A percentile compares a stretch with the other conserved stretches of the same genome.
phyloP scores from a whole-genome alignment of 2,329 filamentous ascomycete genomes.

The Sphaceloma murrayae region DNA sequence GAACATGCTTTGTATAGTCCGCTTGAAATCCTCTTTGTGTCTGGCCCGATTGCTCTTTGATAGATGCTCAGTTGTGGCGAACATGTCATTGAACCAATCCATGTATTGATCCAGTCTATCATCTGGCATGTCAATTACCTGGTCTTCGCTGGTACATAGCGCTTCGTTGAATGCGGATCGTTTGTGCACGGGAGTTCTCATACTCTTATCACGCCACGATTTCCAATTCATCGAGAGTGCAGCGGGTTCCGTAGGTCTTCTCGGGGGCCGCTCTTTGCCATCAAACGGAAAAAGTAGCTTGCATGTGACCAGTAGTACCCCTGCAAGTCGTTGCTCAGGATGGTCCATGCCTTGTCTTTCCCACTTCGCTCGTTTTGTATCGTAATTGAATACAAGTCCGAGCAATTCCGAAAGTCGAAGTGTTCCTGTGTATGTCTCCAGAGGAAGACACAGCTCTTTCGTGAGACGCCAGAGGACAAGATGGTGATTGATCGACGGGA shows the following conservation, averaged over 20 bases:
- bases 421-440: constrained; percentile 55
- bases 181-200: constrained; percentile 19
- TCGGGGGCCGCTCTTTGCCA: constrained; percentile 42
- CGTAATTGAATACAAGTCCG: constrained; percentile 48
- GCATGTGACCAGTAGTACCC: constrained; percentile 61
- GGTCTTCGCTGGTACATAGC: constrained; percentile 49
- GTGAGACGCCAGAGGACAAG: constrained; percentile 61
- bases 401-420: constrained; percentile 47
- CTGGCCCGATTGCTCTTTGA: constrained; percentile 26
- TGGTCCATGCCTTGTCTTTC: constrained; percentile 46
- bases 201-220: constrained; percentile 48
- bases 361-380: constrained; percentile 24
- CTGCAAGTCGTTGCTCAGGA: constrained; percentile 66
- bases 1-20: constrained; percentile 35
- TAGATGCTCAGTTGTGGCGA: constrained; percentile 42
- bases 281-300: constrained; percentile 76
- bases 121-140: constrained; percentile 53
- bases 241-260: constrained; percentile 46
- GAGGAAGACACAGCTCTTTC: constrained; percentile 62
- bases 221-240: constrained; percentile 61
- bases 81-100: constrained; percentile 66
- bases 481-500: constrained; percentile 64
- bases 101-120: constrained; percentile 64
- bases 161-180: constrained; percentile 33
- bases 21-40: constrained; percentile 31